These are phyloP conservation scores for Pseudopediastrum boryanum DNA, from an alignment of 139 green algal species.

Conservation along the genomic window DNA sequence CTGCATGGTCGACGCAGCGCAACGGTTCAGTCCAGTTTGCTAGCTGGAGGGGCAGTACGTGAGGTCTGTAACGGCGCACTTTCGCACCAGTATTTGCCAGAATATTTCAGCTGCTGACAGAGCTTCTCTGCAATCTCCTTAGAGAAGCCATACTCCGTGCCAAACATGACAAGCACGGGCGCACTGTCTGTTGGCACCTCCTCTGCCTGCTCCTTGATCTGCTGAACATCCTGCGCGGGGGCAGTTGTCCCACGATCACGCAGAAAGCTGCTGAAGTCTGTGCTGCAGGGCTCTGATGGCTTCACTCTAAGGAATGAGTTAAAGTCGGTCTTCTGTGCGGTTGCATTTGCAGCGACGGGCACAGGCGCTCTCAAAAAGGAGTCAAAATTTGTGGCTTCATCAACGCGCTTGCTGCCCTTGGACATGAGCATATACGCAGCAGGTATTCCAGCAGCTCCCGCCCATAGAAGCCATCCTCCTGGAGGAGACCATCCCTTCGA, in stretches of 20 bases:
- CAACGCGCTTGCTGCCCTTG: background rate
- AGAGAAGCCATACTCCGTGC: constrained; percentile 90
- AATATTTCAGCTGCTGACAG: constrained; percentile 36
- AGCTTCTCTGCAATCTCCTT: constrained; percentile 88
- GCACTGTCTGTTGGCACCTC: constrained; percentile 35
- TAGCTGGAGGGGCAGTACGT: too few species aligned
- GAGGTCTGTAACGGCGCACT: background rate
- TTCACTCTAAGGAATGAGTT: constrained; percentile 18
- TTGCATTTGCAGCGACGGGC: background rate
- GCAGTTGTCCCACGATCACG: background rate
- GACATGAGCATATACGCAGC: background rate
- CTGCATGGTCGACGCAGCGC: constrained; percentile 40
- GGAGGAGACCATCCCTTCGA: too few species aligned
- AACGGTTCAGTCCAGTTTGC: background rate
- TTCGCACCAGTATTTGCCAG: constrained; percentile 48
- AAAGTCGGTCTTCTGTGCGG: constrained; percentile 6
- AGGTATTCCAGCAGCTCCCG: too few species aligned
- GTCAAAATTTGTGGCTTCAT: constrained; percentile 29
- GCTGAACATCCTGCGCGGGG: background rate
- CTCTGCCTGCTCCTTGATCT: constrained; percentile 9
- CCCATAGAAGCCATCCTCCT: too few species aligned
- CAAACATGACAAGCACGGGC: constrained; percentile 78
- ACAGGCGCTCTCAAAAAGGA: constrained; percentile 20
- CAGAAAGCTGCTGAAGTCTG: constrained; percentile 38
- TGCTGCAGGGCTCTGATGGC: constrained; percentile 5